Evolutionary conservation across 768 basidiomycete genomes (phyloP), one percentile per base, ranked within the genome.

Genomic region (Candolleomyces eurysporus): DNA sequence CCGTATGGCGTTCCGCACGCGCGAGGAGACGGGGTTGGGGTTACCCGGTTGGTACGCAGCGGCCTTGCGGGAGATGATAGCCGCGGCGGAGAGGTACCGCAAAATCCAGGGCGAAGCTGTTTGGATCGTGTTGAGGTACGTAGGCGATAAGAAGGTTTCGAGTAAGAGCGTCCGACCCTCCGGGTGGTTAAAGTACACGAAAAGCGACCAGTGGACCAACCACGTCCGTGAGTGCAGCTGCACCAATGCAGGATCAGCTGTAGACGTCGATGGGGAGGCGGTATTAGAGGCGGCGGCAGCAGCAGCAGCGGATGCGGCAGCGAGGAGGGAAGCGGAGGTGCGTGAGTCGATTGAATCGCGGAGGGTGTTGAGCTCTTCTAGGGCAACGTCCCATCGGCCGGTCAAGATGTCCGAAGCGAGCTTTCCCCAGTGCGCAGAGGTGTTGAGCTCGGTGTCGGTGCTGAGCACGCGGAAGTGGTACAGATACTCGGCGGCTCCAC

Each of bases 381-480:
- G 84, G 0, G 96, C 95, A n/a, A 88, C 83, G 61, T 96, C 93
- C 95, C 95, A 98, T 67, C 90, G 87, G 48, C 96, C 97, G 3
- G 89, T 89, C 55, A 99, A 87, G 72, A 98, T 96, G 73, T 98
- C 94, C 32, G 91, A 95, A 42, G 95, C 93, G 65, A 98, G 91
- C 76, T 98, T 98, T 11, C 97, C 97, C 97, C 96, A 99, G 77
- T 96, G 93, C 3, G 96, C 94, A 5, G 97, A 98, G 42, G 93
- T 90, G 76, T 92, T 95, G 71, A 96, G 90, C 56, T 96, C 91
- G 60, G 84, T 82, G 72, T 96, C 93, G 60, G 95, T 97, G 52
- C 96, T 96, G 63, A 99, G 88, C 22, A 98, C 90, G 59, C 96
- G 93, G 83, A 98, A 99, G 72, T 98, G 96, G 81, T 98, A 98